Base-by-base conservation (phyloP, 1,284 basidiomycete species). In the Fomitopsis pinicola region DNA sequence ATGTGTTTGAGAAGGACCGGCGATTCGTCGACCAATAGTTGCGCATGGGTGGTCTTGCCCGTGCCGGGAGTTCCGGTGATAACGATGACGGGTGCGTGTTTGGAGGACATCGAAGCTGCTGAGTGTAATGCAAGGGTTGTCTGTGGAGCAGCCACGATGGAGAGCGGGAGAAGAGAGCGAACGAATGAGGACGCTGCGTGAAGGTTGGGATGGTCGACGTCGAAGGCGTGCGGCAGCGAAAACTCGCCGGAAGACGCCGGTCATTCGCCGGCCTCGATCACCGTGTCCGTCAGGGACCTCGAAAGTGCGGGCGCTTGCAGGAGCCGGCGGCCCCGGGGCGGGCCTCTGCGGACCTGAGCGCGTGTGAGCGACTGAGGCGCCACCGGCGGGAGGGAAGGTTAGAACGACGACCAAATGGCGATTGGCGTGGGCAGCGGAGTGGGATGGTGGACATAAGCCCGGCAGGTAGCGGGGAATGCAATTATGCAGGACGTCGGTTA, bases 61-160 rank as follows among this genome's bases (percentile, higher is more conserved):
- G 88, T 89, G 17, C 92, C 92, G 14, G 92, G 91, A 33, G 91
- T 94, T 63, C 96, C 97, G 50, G 97, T 98, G 69, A 99, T 87
- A 65, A 98, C 79, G 70, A 98, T 94, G 65, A 95, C 89, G 42
- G 97, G 97, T n/a, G 72, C 71, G 60, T 68, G 68, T 57, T 65
- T 69, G 53, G 68, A 64, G 10, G 66, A 59, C 68, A 69, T 69
- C 22, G 10, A 22, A 33, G 42, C 30, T 33, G 30, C 30, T 5
- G 22, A 26, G 28, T 42, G 19, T 42, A 14, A 38, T 40, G 38
- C 38, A 40, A 8, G 2, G 38, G 38, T 40, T 8, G 38, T 40
- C 6, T 10, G 14, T 36, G 35, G 6, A 36, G 30, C 6, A 22
- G 10, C 9, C 2, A 30, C 33, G 52, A 38, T 38, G 52, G 12